phyloP scores from a whole-genome alignment of 495 filamentous ascomycete genomes.

The Talaromyces liani region DNA sequence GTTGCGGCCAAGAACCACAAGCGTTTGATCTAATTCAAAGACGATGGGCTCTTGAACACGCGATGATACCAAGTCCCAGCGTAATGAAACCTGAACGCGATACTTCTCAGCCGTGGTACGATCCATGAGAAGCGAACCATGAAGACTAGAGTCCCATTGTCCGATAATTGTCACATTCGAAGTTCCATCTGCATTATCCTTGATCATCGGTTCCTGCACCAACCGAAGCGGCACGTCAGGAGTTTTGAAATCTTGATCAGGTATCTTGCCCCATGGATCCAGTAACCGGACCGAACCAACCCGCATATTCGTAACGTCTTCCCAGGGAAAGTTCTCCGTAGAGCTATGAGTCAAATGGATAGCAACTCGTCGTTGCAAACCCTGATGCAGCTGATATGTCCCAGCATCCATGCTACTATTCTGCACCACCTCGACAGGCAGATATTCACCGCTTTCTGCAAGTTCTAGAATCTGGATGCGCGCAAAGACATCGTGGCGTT shows the following conservation, averaged over 20 bases:
- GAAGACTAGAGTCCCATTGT: slow-evolving; percentile 95
- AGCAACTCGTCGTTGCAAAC: slow-evolving; percentile 80
- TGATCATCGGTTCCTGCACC: slow-evolving; percentile 63
- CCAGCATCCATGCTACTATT: slow-evolving; percentile 72
- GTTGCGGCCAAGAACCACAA: slow-evolving; percentile 77
- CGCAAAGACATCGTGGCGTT: slow-evolving; percentile 88
- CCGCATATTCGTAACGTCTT: slow-evolving; percentile 64
- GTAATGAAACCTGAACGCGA: slow-evolving; percentile 77
- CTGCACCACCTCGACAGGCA: slow-evolving; percentile 88
- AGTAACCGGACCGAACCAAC: slow-evolving; percentile 75
- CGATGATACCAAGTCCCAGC: slow-evolving; percentile 73
- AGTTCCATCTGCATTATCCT: slow-evolving; percentile 82
- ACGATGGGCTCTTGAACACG: slow-evolving; percentile 75
- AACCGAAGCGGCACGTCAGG: slow-evolving; percentile 73
- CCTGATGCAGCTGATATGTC: slow-evolving; percentile 91
- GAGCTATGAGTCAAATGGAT: slow-evolving; percentile 85
- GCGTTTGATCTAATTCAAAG: slow-evolving; percentile 70
- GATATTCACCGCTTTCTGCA: slow-evolving; percentile 82
- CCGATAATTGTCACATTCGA: slow-evolving; percentile 76
- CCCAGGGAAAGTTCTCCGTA: slow-evolving; percentile 78
- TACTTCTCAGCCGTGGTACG: slow-evolving; percentile 85
- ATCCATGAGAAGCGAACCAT: slow-evolving; percentile 83
- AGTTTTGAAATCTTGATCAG: slow-evolving; percentile 62
- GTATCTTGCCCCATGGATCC: slow-evolving; percentile 76
- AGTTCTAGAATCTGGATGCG: slow-evolving; percentile 83